A percentile compares a stretch with the other conserved stretches of the same genome.
These are phyloP conservation scores for Grosmannia serpens DNA, from an alignment of 2,329 filamentous ascomycete species.

Conservation along the genomic window DNA sequence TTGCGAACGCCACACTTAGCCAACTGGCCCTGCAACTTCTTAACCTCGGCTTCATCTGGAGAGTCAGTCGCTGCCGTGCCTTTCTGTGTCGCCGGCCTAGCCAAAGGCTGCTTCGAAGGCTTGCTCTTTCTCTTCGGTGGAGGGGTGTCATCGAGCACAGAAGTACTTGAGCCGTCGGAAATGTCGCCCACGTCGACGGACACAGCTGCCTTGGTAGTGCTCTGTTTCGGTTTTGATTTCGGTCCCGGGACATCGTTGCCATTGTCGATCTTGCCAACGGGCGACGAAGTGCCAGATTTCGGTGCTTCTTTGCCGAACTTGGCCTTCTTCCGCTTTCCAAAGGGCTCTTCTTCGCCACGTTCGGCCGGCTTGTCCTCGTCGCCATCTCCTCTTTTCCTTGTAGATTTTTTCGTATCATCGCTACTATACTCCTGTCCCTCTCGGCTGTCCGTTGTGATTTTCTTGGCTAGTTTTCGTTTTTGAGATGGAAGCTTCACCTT, in stretches of 20 bases:
- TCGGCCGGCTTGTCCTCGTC: not conserved
- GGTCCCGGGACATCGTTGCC: not conserved
- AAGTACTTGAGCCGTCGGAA: conserved; percentile 54
- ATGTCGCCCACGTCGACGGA: conserved; percentile 4
- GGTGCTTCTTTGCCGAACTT: conserved; percentile 3
- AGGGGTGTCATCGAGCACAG: conserved; percentile 62
- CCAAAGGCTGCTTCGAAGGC: conserved; percentile 31
- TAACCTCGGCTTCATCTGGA: conserved; percentile 69
- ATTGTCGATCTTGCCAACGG: not conserved
- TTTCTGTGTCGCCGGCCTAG: conserved; percentile 17
- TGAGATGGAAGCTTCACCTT: not conserved
- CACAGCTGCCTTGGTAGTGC: not conserved
- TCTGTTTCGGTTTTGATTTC: not conserved
- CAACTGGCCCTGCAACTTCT: conserved; percentile 75
- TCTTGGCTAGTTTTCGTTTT: not conserved
- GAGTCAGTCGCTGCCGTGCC: conserved; percentile 24
- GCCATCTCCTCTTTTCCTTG: conserved; percentile 1
- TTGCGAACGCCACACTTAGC: conserved; percentile 87
- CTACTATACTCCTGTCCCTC: not conserved
- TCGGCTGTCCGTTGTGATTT: conserved; percentile 2
- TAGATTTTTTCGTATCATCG: not conserved
- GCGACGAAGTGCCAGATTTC: not conserved
- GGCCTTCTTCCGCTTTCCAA: conserved; percentile 1
- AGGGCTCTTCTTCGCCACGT: not conserved
- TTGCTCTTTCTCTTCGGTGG: conserved; percentile 12